Base-by-base conservation (phyloP, 2,329 filamentous ascomycete genomes). In the Xylaria polymorpha region DNA sequence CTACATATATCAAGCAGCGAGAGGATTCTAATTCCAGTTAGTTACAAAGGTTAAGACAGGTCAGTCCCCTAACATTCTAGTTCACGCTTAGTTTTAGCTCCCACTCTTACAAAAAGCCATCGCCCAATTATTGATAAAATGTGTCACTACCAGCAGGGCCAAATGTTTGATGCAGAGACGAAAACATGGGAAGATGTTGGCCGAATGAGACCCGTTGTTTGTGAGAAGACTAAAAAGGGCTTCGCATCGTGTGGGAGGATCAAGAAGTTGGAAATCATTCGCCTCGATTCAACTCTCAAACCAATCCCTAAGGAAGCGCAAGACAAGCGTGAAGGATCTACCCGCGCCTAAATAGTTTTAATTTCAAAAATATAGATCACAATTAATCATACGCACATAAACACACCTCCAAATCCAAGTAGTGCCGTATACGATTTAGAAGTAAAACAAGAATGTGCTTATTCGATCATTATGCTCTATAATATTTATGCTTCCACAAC, bases 191-290 rank as follows among this genome's bases (percentile, higher is more conserved):
- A 62, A 14, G 60, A 62, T 18, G 7, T 44, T 0, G 60, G 39
- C 2, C 5, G 18, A 2, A 20, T 62, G 20, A 43, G 22, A 2
- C 60, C 37, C 1, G 39, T 62, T 7, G 7, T 43, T 1, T 62
- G 60, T 14, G 2, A 2, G 0, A 22, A 18, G 8, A 48, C 46
- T 6, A 62, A 32, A 2, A 10, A 20, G 5, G 48, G 48, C 12
- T 62, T 62, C n/a, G 60, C 48, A 32, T 53, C 22, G 1, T 62
- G 60, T 6, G 60, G 60, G 0, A 62, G 37, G 10, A 62, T 62
- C 20, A 9, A 18, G 20, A 14, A 18, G 14, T 29, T 61, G 14
- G 37, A 20, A 3, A 3, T 43, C 4, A 14, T 55, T 15, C 46
- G n/a, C 12, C 37, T 53, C 10, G 60, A 53, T 29, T n/a, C 37